Evolutionary conservation across 1,284 basidiomycete genomes (phyloP), one percentile per base, ranked within the genome.

Genomic region (Kwoniella shivajii): DNA sequence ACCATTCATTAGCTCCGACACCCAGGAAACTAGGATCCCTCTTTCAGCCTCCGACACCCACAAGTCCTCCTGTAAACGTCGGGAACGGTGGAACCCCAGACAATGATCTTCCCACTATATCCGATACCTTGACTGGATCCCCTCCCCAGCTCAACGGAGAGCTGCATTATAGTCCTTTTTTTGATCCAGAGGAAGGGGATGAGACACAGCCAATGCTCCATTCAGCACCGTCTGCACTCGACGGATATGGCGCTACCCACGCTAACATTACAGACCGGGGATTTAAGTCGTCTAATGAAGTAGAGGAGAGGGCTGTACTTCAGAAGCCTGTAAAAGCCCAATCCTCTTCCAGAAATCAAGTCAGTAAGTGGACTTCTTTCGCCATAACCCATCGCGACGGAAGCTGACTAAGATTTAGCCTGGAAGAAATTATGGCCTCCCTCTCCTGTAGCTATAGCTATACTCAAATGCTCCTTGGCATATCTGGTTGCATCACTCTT

Each of bases 401-500:
- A 14, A 31, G 16, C 43, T 45, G n/a, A 33, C n/a, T 33, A 31
- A 2, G 0, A 3, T 6, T 13, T 24, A 50, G 52, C 38, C 14
- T 51, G 52, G 53, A 33, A 45, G 13, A 50, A 27, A 51, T 20
- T 56, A 14, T 73, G 72, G 68, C 65, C 64, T 3, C 65, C 65
- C 4, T 63, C 64, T 1, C 68, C 70, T 0, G 64, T 61, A 24
- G 44, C 60, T 13, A 58, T 69, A 2, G 64, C 69, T 4, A 86
- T 97, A 46, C 74, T 93, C 66, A 98, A 98, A 79, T 99, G 95
- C 76, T 84, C 86, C 0, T 80, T 97, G 10, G 90, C 94, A 0
- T 99, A 99, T 74, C 85, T 92, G 57, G 77, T 97, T 58, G 93
- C 84, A 2, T 92, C 90, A 0, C 80, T 98, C 10, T 98, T 97